Evolutionary conservation across 129 eudicot genomes (phyloP).

Genomic region (Centrapalus pauciflorus): DNA sequence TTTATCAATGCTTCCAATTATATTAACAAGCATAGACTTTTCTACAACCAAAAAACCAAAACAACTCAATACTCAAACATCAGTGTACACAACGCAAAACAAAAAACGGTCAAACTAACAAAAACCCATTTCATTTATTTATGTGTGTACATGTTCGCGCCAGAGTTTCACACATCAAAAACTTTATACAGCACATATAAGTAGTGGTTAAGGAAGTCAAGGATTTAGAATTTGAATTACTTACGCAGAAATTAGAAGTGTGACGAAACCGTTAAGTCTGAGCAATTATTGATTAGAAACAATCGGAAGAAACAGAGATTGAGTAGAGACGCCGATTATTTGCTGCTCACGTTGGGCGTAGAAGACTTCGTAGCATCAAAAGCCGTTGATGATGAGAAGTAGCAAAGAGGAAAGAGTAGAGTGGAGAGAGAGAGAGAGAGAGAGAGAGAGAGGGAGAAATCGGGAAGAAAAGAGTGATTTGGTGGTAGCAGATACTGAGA

Average conservation of each 20-base stretch:
- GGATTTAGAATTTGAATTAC: not conserved
- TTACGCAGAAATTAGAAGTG: constrained; percentile 8
- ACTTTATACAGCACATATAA: not conserved
- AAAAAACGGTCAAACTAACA: constrained; percentile 6
- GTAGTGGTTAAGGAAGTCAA: not conserved
- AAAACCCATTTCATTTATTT: not conserved
- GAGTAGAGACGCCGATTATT: not conserved
- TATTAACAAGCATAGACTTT: not conserved
- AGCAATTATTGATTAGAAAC: constrained; percentile 8
- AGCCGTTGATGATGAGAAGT: constrained; percentile 6
- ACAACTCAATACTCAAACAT: not conserved
- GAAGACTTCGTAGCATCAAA: not conserved
- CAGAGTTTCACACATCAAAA: not conserved
- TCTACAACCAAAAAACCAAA: not conserved
- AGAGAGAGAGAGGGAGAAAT: constrained; percentile 4
- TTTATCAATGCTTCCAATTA: not conserved
- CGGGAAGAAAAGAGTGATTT: constrained; percentile 26
- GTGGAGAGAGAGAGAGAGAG: constrained; percentile 3
- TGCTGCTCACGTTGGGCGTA: not conserved
- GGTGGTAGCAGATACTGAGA: constrained; percentile 15
- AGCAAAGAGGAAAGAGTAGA: not conserved
- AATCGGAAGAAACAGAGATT: not conserved
- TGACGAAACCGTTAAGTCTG: not conserved
- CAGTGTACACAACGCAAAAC: not conserved
- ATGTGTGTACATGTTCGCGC: not conserved